phyloP scores from a whole-genome alignment of 495 filamentous ascomycete genomes.

The Aspergillus saccharolyticus region DNA sequence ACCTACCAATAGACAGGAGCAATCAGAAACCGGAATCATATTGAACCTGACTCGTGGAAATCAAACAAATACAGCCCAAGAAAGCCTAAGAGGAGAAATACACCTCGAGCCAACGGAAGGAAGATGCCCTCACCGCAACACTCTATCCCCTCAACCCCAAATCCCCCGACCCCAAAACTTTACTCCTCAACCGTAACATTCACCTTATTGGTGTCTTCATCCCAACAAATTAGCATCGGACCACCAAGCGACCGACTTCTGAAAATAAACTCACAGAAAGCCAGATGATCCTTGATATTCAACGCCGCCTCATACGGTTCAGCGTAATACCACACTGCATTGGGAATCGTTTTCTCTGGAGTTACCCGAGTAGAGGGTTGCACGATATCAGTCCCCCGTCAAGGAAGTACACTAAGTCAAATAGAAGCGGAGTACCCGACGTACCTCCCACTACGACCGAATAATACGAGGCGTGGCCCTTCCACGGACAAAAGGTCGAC shows the following conservation, averaged over 20 bases:
- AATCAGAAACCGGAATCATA: too few species aligned
- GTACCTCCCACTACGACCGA: slow-evolving; percentile 54
- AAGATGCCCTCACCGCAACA: too few species aligned
- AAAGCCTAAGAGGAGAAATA: too few species aligned
- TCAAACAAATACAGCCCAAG: too few species aligned
- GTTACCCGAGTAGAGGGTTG: too few species aligned
- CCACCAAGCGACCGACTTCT: neutral
- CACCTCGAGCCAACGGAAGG: too few species aligned
- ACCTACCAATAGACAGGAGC: too few species aligned
- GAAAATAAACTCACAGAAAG: slow-evolving; percentile 53
- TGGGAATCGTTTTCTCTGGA: slow-evolving; percentile 46
- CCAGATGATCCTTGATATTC: too few species aligned
- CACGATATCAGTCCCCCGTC: neutral
- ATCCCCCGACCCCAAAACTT: too few species aligned
- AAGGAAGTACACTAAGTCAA: neutral
- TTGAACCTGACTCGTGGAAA: too few species aligned
- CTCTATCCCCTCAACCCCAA: too few species aligned
- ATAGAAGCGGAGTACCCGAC: neutral
- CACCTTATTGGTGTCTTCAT: slow-evolving; percentile 40
- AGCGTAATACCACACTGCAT: slow-evolving; percentile 68
- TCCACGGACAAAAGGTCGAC: slow-evolving; percentile 60
- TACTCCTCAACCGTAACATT: slow-evolving; percentile 23
- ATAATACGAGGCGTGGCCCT: slow-evolving; percentile 66
- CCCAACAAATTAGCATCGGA: neutral
- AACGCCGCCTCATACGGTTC: too few species aligned